Evolutionary conservation across 345 rosid species (phyloP).

Genomic region (Passiflora organensis): DNA sequence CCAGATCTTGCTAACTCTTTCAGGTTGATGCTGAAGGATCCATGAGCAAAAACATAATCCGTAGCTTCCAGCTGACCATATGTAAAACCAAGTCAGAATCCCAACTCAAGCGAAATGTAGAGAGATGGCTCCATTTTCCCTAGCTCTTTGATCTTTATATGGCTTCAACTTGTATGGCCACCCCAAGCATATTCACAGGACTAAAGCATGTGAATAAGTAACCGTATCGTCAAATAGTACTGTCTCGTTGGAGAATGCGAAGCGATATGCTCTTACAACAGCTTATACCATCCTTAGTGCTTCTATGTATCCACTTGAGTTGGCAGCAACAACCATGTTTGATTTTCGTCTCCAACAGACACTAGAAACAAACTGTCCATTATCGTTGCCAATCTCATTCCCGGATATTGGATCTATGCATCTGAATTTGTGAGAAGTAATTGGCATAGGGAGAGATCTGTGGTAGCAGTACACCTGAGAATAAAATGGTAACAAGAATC

Average conservation of each 20-base stretch:
- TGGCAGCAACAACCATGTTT: conserved; percentile 18
- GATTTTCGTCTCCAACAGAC: conserved; percentile 20
- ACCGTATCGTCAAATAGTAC: not conserved
- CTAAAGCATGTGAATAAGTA: no score
- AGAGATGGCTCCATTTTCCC: not conserved
- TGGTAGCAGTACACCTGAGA: conserved; percentile 17
- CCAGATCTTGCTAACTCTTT: not conserved
- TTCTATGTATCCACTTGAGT: conserved; percentile 13
- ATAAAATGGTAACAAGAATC: not conserved
- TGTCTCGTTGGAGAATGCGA: not conserved
- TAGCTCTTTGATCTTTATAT: not conserved
- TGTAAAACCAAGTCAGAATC: not conserved
- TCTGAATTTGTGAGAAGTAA: conserved; percentile 18
- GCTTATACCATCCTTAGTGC: conserved; percentile 11
- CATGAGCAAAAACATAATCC: no score
- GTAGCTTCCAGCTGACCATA: not conserved
- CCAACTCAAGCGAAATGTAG: not conserved
- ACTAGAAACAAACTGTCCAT: conserved; percentile 20
- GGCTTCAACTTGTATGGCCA: not conserved
- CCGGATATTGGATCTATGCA: conserved; percentile 8
- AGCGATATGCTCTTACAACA: not conserved
- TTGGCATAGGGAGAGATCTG: conserved; percentile 17
- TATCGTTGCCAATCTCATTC: conserved; percentile 7
- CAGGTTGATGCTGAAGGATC: not conserved
- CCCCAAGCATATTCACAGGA: not conserved